A percentile compares a stretch with the other conserved stretches of the same genome.
phyloP scores from a whole-genome alignment of 129 eudicot genomes.

The Saposhnikovia divaricata region DNA sequence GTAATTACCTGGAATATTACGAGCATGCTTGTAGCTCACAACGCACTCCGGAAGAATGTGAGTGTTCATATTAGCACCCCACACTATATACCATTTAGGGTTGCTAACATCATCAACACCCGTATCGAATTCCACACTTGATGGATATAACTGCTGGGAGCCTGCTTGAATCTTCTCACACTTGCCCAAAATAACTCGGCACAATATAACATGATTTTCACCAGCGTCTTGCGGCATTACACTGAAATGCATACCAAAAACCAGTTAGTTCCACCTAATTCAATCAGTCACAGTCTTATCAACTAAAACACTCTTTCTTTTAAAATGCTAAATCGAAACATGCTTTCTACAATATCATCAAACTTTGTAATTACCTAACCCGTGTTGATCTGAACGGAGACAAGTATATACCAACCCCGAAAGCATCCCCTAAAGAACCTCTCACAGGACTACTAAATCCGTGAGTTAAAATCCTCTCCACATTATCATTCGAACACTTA shows the following conservation, averaged over 20 bases:
- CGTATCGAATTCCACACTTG: slow-evolving; percentile 33
- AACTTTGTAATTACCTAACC: slow-evolving; percentile 20
- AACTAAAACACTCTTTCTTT: neutral
- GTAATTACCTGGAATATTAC: slow-evolving; percentile 19
- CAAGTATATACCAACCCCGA: slow-evolving; percentile 36
- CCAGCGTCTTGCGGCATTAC: slow-evolving; percentile 28
- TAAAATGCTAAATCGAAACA: neutral
- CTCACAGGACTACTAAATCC: slow-evolving; percentile 30
- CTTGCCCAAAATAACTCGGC: slow-evolving; percentile 40
- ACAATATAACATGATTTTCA: slow-evolving; percentile 35
- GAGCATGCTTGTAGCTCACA: slow-evolving; percentile 30
- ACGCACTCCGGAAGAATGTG: slow-evolving; percentile 43
- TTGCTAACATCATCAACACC: slow-evolving; percentile 39
- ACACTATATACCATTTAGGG: slow-evolving; percentile 38
- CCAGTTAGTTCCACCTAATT: neutral
- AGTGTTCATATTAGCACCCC: slow-evolving; percentile 44
- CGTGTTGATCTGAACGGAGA: slow-evolving; percentile 24
- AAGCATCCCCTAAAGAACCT: slow-evolving; percentile 13
- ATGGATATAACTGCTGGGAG: slow-evolving; percentile 33
- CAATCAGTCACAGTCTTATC: neutral
- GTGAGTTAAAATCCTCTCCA: slow-evolving; percentile 28
- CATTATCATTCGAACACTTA: slow-evolving; percentile 29
- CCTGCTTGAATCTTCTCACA: slow-evolving; percentile 36
- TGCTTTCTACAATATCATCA: neutral
- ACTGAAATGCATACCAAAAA: slow-evolving; percentile 20